A percentile compares a stretch with the other conserved stretches of the same genome.
Evolutionary conservation across 768 basidiomycete genomes (phyloP).

Genomic region (Leucocoprinus sp.): DNA sequence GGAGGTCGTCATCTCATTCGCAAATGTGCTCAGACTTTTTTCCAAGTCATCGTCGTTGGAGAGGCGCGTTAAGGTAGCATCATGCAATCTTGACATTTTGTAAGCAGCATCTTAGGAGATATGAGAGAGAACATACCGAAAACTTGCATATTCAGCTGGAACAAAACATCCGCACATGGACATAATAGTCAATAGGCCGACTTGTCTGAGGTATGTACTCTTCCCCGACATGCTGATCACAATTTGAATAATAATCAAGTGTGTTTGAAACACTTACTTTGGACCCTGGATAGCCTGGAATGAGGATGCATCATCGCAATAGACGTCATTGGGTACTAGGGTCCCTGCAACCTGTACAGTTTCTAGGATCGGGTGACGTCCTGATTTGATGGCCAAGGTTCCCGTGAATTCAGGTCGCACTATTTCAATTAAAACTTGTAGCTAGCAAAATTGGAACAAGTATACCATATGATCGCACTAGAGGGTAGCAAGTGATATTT

Average conservation of each 20-base stretch:
- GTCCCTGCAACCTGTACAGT: slow-evolving; percentile 56
- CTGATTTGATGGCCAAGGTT: slow-evolving; percentile 81
- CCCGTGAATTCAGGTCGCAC: slow-evolving; percentile 90
- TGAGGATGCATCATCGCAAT: slow-evolving; percentile 71
- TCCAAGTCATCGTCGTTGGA: slow-evolving; percentile 95
- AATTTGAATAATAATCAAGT: neutral
- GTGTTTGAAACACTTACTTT: slow-evolving; percentile 39
- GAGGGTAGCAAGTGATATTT: neutral
- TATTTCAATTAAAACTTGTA: slow-evolving; percentile 19
- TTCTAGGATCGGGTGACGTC: slow-evolving; percentile 85
- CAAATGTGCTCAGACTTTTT: slow-evolving; percentile 87
- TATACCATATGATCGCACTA: slow-evolving; percentile 43
- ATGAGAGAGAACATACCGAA: slow-evolving; percentile 38
- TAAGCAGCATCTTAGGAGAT: neutral
- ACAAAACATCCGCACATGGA: slow-evolving; percentile 90
- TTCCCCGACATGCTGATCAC: slow-evolving; percentile 61
- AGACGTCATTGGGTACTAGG: slow-evolving; percentile 85
- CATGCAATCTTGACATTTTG: slow-evolving; percentile 51
- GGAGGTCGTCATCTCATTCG: slow-evolving; percentile 86
- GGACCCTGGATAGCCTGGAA: slow-evolving; percentile 94
- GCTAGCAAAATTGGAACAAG: neutral
- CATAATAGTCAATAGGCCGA: slow-evolving; percentile 76
- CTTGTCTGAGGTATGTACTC: slow-evolving; percentile 87
- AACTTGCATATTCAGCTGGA: slow-evolving; percentile 89
- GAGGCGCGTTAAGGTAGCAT: slow-evolving; percentile 75